phyloP scores from a whole-genome alignment of 2,329 filamentous ascomycete species.

The Penicillium janthinellum region DNA sequence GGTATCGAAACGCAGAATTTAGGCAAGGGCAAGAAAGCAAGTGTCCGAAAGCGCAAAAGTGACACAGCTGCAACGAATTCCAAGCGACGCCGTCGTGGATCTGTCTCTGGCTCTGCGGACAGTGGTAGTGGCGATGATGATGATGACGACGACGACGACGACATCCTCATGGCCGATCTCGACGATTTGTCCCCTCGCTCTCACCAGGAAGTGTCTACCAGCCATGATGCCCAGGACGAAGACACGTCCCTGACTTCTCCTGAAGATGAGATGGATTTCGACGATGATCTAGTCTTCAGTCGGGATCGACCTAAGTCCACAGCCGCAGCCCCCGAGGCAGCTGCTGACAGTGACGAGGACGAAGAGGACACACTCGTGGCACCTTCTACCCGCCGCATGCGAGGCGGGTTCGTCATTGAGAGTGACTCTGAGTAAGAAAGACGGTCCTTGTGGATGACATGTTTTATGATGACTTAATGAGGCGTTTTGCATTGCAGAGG shows the following conservation, averaged over 20 bases:
- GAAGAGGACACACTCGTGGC: slow-evolving; percentile 33
- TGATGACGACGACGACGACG: slow-evolving; percentile 29
- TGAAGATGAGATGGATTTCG: slow-evolving; percentile 38
- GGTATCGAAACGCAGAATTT: slow-evolving; percentile 31
- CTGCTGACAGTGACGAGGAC: slow-evolving; percentile 36
- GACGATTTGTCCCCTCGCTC: slow-evolving; percentile 22
- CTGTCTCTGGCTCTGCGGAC: slow-evolving; percentile 20
- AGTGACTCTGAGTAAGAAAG: slow-evolving; percentile 45
- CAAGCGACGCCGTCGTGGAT: slow-evolving; percentile 35
- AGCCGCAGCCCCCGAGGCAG: slow-evolving; percentile 6
- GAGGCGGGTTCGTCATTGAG: slow-evolving; percentile 46
- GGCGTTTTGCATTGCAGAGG: slow-evolving; percentile 25
- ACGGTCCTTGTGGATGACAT: neutral
- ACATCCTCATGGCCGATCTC: slow-evolving; percentile 35
- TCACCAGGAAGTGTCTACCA: slow-evolving; percentile 19
- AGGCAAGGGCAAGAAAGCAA: slow-evolving; percentile 32
- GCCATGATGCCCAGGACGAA: slow-evolving; percentile 20
- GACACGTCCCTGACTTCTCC: slow-evolving; percentile 31
- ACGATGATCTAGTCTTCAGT: slow-evolving; percentile 38
- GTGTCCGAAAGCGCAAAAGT: slow-evolving; percentile 34
- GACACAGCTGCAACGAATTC: slow-evolving; percentile 25
- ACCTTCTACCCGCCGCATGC: slow-evolving; percentile 37
- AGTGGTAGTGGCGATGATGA: slow-evolving; percentile 19
- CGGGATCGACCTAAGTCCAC: slow-evolving; percentile 26
- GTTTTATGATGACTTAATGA: slow-evolving; percentile 32